Evolutionary conservation across 148 eudicot genomes (phyloP), one percentile per base, ranked within the genome.

Genomic region (Dianthus caryophyllus): DNA sequence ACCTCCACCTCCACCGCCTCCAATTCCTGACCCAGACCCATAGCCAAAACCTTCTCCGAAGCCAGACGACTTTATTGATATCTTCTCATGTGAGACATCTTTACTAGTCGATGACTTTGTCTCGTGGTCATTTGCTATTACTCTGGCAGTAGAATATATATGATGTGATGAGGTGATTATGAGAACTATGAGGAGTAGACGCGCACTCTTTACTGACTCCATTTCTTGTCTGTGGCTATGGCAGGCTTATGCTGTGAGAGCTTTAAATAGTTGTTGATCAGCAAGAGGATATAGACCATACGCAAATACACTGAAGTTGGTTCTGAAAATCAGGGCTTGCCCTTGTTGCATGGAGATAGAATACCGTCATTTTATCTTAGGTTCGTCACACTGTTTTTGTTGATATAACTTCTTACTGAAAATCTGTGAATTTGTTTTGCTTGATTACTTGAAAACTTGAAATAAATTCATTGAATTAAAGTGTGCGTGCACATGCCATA

Each of bases 141-240:
- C 39, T 64, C 78, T 68, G 52, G 69, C 64, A 8, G 68, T 20
- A 33, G 73, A 43, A 55, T 51, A 55, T 39, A 61, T 17, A 53
- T 67, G 60, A 63, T 62, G 20, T 18, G 56, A 63, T 63, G 65
- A 63, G 44, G 73, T 51, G 70, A 75, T 77, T 71, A 73, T 44
- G 18, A 73, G 56, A 44, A 74, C 44, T 31, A 77, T 43, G 67
- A 66, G 61, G 60, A 50, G 55, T 62, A 77, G 22, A 49, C 10
- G 52, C 50, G 67, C 65, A 70, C 73, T 56, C 43, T 67, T 70
- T 41, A 43, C 12, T 26, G 62, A 52, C 52, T 57, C 77, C 82
- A 76, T 69, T 47, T 54, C 50, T 29, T 41, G 59, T 9, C 53
- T 20, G 16, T 51, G 50, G 7, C 14, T 61, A 14, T 68, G 16